These are phyloP conservation scores for Raphanus raphanistrum DNA, from an alignment of 345 rosid species.

Conservation along the genomic window DNA sequence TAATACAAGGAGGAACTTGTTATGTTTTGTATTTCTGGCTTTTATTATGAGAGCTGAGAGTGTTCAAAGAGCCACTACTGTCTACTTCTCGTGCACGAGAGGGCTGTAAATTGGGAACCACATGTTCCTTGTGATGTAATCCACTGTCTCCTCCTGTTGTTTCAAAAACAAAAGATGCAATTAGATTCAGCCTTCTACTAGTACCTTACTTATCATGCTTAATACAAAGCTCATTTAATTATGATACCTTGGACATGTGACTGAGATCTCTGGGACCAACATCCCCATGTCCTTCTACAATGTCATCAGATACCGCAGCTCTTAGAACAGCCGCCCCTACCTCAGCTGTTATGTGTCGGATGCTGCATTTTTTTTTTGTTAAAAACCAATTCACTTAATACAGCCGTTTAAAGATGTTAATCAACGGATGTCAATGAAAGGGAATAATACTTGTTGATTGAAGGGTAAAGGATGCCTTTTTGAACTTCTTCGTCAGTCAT, in stretches of 20 bases:
- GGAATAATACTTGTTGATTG: slow-evolving; percentile 66
- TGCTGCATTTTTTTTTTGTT: slow-evolving; percentile 57
- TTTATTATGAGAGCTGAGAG: slow-evolving; percentile 2
- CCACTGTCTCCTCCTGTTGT: slow-evolving; percentile 82
- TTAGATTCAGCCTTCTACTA: not conserved
- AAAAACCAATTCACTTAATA: not conserved
- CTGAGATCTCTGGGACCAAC: slow-evolving; percentile 69
- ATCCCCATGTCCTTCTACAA: slow-evolving; percentile 84
- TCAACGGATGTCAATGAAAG: slow-evolving; percentile 3
- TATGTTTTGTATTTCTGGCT: not conserved
- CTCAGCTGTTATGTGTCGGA: slow-evolving; percentile 87
- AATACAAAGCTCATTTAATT: not conserved
- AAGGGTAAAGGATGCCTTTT: slow-evolving; percentile 82
- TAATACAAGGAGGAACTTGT: not conserved
- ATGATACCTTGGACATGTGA: slow-evolving; percentile 77
- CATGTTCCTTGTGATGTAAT: slow-evolving; percentile 63
- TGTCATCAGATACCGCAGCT: slow-evolving; percentile 80
- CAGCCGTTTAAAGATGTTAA: not conserved
- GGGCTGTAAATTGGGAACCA: slow-evolving; percentile 96
- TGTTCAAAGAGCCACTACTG: not conserved
- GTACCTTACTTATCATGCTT: slow-evolving; percentile 1
- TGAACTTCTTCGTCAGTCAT: slow-evolving; percentile 81
- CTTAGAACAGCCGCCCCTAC: slow-evolving; percentile 92
- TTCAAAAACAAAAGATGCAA: not conserved
- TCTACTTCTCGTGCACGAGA: slow-evolving; percentile 85